Conservation (phyloP, 2,329 filamentous ascomycete genomes). For the Cladosporium austrohemisphaericum region DNA sequence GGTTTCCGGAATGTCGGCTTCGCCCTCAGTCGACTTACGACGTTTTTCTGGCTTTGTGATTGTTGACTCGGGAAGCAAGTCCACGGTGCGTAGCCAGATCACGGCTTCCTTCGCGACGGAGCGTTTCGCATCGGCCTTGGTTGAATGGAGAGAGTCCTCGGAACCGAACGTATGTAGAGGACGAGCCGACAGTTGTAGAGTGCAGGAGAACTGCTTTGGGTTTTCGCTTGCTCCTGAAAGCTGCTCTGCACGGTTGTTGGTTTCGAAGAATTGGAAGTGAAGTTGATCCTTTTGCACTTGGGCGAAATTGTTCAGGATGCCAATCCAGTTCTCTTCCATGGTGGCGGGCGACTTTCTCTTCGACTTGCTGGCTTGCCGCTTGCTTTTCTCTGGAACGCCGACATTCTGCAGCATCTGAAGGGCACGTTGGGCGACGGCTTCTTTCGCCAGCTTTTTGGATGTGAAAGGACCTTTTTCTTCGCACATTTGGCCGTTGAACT, state of each 20-base stretch:
- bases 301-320: conserved; percentile 35
- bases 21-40: conserved; percentile 13
- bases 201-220: conserved; percentile 20
- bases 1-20: conserved; percentile 4
- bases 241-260: conserved; percentile 34
- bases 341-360: conserved; percentile 19
- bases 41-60: conserved; percentile 19
- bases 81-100: conserved; percentile 37
- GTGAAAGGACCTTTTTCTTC: conserved; percentile 28
- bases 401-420: conserved; percentile 30
- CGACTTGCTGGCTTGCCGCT: neutral
- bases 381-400: conserved; percentile 24
- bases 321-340: conserved; percentile 36
- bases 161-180: conserved; percentile 36
- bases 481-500: conserved; percentile 26
- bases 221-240: conserved; percentile 23
- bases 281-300: conserved; percentile 26
- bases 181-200: conserved; percentile 18
- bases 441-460: conserved; percentile 43
- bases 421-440: conserved; percentile 35
- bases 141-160: conserved; percentile 30
- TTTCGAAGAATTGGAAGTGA: conserved; percentile 36
- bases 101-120: conserved; percentile 41
- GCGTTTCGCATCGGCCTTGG: conserved; percentile 41
- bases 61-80: conserved; percentile 26